Percentiles rank a stretch among this genome's conserved stretches.
phyloP scores from a whole-genome alignment of 169 alveolate genomes.

The Plasmodium gaboni region DNA sequence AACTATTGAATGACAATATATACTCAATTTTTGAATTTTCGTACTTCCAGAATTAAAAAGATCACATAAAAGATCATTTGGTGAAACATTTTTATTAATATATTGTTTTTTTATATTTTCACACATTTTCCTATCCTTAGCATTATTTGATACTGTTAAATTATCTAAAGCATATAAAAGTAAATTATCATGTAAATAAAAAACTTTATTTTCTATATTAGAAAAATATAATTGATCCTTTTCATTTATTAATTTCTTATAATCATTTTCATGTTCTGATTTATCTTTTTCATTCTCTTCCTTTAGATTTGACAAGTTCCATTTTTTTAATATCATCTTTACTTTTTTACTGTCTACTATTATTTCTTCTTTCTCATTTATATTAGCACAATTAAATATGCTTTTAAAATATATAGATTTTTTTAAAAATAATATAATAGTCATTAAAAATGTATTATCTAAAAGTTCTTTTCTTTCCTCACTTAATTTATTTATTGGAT shows the following conservation, averaged over 20 bases:
- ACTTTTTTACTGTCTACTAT: constrained; percentile 64
- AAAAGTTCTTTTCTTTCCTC: constrained; percentile 53
- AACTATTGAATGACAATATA: constrained; percentile 61
- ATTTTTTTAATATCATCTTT: constrained; percentile 46
- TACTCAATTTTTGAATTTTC: constrained; percentile 45
- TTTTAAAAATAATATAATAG: constrained; percentile 61
- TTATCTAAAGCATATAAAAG: constrained; percentile 61
- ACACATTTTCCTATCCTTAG: constrained; percentile 70
- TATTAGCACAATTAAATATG: constrained; percentile 70
- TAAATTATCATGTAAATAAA: constrained; percentile 74
- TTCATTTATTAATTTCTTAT: constrained; percentile 6
- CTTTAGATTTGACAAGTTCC: constrained; percentile 20
- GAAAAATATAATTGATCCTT: constrained; percentile 7
- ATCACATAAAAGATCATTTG: constrained; percentile 36
- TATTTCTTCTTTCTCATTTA: constrained; percentile 72
- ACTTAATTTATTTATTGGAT: constrained; percentile 12
- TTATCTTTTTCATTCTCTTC: constrained; percentile 7
- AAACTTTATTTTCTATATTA: constrained; percentile 66
- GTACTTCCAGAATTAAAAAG: constrained; percentile 18
- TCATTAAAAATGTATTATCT: constrained; percentile 35
- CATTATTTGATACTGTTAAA: constrained; percentile 34
- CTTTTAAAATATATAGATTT: constrained; percentile 76
- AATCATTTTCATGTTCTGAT: not conserved
- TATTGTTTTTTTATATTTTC: constrained; percentile 57
- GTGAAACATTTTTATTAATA: constrained; percentile 16